Evolutionary conservation across 2,329 filamentous ascomycete species (phyloP), one percentile per base, ranked within the genome.

Genomic region (Colletotrichum sp.): DNA sequence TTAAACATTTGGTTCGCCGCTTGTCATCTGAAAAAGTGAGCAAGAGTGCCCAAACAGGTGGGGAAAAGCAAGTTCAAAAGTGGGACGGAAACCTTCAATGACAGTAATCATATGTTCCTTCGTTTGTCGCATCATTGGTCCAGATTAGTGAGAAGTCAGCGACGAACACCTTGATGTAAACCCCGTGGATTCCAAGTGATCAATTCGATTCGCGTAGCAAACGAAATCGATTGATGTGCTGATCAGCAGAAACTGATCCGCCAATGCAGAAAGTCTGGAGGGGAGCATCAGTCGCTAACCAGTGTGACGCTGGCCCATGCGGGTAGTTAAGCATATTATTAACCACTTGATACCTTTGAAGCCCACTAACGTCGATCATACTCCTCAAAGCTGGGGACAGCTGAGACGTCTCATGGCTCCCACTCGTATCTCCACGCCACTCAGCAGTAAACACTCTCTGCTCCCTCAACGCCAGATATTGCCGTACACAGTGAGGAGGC

Each of bases 331-430:
- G 60, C 60, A 36, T 64, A 36, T 4, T 64, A 32, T 36, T 64
- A 64, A 64, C 32, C 57, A 32, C 34, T 64, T 24, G 21, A 64
- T 13, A 26, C 32, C 60, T 64, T 34, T 55, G 44, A 68, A 30
- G 28, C 39, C n/a, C 16, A 28, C 49, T 13, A 57, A 36, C 30
- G 65, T 57, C 65, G 65, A 68, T 68, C 49, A 68, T 36, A 68
- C 30, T 24, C 30, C 49, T 52, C 62, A 39, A 64, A 55, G 49
- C 30, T 34, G 49, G 21, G 34, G 49, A 28, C n/a, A 59, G 44
- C 65, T 68, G 65, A 57, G 49, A 68, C 65, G 49, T 68, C 55
- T 68, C 65, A 68, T 10, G 30, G 21, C 34, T 44, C 62, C 59
- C 30, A 26, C 26, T 67, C 44, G 4, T n/a, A 7, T 55, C 65